phyloP scores from a whole-genome alignment of 202 grass and related monocot genomes.

The Saccharum hybrid region DNA sequence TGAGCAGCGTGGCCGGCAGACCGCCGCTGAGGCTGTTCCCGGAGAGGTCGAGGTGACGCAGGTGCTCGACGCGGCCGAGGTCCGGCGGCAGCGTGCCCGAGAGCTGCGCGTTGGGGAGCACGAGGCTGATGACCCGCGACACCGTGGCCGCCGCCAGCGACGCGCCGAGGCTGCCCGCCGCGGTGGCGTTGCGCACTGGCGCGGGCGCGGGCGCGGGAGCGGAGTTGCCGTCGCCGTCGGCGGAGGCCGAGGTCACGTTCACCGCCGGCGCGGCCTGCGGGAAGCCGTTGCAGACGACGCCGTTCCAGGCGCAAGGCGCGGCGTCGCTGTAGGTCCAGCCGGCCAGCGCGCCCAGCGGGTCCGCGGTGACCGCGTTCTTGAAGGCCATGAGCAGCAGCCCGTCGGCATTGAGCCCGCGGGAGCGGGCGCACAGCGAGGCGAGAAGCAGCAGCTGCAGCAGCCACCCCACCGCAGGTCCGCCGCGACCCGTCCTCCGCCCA shows the following conservation, averaged over 20 bases:
- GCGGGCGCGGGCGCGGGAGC: background rate
- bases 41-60: conserved; percentile 88
- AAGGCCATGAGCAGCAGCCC: conserved; percentile 75
- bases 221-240: background rate
- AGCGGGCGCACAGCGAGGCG: background rate
- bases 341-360: conserved; percentile 65
- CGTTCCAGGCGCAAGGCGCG: conserved; percentile 81
- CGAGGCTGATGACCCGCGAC: conserved; percentile 86
- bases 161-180: conserved; percentile 16
- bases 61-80: conserved; percentile 73
- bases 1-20: conserved; percentile 62
- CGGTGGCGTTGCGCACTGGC: background rate
- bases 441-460: background rate
- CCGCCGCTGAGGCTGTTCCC: conserved; percentile 66
- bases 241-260: conserved; percentile 29
- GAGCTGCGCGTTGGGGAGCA: conserved; percentile 70
- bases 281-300: conserved; percentile 88
- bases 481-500: background rate
- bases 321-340: conserved; percentile 64
- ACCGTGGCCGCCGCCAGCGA: conserved; percentile 54
- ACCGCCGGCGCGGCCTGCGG: background rate
- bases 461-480: background rate
- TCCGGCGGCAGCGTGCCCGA: conserved; percentile 55
- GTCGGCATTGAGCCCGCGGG: conserved; percentile 57
- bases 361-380: conserved; percentile 64